Evolutionary conservation across 2,329 filamentous ascomycete genomes (phyloP).

Genomic region (Drechslerella coelobrocha): DNA sequence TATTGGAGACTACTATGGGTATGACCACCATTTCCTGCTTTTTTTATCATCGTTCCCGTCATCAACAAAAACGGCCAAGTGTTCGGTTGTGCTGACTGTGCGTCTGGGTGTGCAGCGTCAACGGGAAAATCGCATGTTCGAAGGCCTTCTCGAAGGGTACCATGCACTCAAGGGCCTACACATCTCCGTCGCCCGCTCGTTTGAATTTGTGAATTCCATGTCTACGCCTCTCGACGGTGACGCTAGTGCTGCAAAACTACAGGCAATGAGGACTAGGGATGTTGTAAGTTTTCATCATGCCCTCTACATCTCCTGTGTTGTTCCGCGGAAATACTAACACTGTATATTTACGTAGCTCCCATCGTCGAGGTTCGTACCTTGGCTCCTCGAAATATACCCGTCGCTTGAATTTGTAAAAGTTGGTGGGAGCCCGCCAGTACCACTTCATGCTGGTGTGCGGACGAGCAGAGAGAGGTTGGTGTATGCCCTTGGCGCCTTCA

Average conservation of each 20-base stretch:
- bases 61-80: no score
- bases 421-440: constrained; percentile 21
- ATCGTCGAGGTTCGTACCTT: constrained; percentile 43
- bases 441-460: constrained; percentile 37
- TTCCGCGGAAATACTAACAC: constrained; percentile 15
- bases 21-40: constrained; percentile 15
- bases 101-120: constrained; percentile 30
- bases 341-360: constrained; percentile 19
- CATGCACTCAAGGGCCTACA: constrained; percentile 39
- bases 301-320: constrained; percentile 3
- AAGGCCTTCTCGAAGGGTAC: constrained; percentile 40
- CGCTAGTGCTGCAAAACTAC: constrained; percentile 37
- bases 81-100: constrained; percentile 21
- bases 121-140: constrained; percentile 44
- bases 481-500: constrained; percentile 40
- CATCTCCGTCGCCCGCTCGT: constrained; percentile 40
- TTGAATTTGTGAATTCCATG: constrained; percentile 44
- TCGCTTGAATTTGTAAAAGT: constrained; percentile 32
- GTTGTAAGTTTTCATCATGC: constrained; percentile 36
- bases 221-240: constrained; percentile 39
- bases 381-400: constrained; percentile 42
- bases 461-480: constrained; percentile 45
- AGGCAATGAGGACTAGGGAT: constrained; percentile 43
- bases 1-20: constrained; percentile 48
- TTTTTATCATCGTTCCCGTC: constrained; percentile 2